Percentiles rank a stretch among this genome's conserved stretches.
Evolutionary conservation across 116 monocot species (phyloP).

Genomic region (Cymodocea nodosa): DNA sequence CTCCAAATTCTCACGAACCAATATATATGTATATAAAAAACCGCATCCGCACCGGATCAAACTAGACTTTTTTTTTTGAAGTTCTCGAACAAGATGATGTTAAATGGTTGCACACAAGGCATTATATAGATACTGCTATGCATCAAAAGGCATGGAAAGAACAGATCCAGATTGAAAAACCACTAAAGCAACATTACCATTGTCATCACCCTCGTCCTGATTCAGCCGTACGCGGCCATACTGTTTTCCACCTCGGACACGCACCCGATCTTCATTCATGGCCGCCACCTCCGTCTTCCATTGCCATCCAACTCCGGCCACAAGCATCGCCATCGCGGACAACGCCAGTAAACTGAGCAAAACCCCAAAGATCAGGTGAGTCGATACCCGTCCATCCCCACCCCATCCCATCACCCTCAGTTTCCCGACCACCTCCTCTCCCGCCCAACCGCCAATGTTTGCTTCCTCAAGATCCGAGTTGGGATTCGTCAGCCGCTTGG

Average conservation of each 20-base stretch:
- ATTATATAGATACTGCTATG: background rate
- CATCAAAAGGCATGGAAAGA: background rate
- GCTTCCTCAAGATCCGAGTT: background rate
- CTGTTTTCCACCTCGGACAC: background rate
- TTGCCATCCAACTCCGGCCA: conserved; percentile 1
- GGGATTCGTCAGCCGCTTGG: background rate
- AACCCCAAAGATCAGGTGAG: background rate
- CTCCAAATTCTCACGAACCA: too few species aligned
- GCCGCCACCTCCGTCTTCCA: background rate
- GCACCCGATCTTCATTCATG: background rate
- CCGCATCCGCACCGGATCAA: too few species aligned
- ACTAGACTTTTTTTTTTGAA: too few species aligned
- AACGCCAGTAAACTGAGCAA: conserved; percentile 1
- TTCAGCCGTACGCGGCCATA: background rate
- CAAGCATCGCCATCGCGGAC: background rate
- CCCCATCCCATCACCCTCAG: background rate
- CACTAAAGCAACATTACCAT: background rate
- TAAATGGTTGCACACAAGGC: too few species aligned
- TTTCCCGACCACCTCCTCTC: background rate
- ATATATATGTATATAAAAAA: too few species aligned
- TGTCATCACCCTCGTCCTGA: background rate
- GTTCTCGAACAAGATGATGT: too few species aligned
- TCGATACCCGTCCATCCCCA: conserved; percentile 1
- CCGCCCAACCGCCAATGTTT: background rate
- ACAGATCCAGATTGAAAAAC: background rate